Base-by-base conservation (phyloP, 306 rosid genomes). In the Citrullus amarus region DNA sequence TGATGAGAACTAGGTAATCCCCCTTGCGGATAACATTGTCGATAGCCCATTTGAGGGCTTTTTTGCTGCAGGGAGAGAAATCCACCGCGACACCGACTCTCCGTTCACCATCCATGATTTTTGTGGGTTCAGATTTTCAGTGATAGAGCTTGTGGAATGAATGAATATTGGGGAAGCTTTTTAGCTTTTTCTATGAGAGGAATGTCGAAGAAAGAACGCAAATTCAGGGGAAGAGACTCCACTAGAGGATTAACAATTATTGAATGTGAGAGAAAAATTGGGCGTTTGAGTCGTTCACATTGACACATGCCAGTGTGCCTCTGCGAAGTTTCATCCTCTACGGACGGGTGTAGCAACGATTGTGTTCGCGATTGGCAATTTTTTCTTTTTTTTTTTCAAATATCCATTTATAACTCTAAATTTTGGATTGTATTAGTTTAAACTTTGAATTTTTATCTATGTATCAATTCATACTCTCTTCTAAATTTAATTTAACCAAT, bases 61-160 rank as follows among this genome's bases (percentile, higher is more conserved):
- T 83, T 56, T 44, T 69, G 90, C 97, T 89, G 80, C 97, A 93
- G 1, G 86, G 65, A 1, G 99, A 95, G 93, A 92, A 95, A 87
- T 95, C 99, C 54, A 95, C 78, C 0, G 97, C 99, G 81, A 95
- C 92, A 15, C 97, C 99, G 2, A 92, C 57, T 89, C 91, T 90
- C 61, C 93, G 85, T 5, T 36, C 73, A 55, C 67, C 58, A 54
- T 80, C 69, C 88, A 83, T 84, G n/a, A 5, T 75, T 77, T 30
- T 74, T 55, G 58, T 41, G 60, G 7, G 18, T 70, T 7, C 14
- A 1, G 2, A 14, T 15, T 8, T 43, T 28, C 38, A 13, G 15
- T 12, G 30, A 5, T 9, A 3, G 5, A 50, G 54, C 6, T 69
- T 17, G 3, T 16, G 57, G 17, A 51, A 54, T 16, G 46, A 63